Percentiles rank a stretch among this genome's conserved stretches.
These are phyloP conservation scores for Pythium grandisporangium DNA, from an alignment of 352 stramenopile genomes.

Conservation along the genomic window DNA sequence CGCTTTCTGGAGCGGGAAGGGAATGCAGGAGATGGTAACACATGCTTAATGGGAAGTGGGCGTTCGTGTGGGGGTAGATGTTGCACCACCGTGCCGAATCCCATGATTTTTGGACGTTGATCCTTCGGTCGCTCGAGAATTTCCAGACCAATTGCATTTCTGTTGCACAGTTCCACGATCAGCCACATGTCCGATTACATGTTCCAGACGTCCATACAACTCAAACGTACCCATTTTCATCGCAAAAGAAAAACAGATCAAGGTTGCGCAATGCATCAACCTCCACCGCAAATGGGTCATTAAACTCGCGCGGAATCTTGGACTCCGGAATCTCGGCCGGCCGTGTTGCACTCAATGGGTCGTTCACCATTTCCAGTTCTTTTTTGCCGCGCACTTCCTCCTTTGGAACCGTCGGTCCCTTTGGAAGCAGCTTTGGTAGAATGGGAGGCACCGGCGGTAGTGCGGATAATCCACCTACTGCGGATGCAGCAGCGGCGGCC, in stretches of 20 bases:
- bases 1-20: constrained; percentile 66
- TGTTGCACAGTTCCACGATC: constrained; percentile 10
- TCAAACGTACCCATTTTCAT: constrained; percentile 64
- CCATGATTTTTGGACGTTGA: constrained; percentile 73
- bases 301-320: constrained; percentile 55
- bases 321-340: constrained; percentile 47
- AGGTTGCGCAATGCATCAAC: constrained; percentile 64
- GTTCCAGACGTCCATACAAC: too few species aligned
- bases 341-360: constrained; percentile 9
- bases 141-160: constrained; percentile 67
- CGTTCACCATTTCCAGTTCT: constrained; percentile 39
- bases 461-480: not conserved
- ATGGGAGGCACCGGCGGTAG: constrained; percentile 16
- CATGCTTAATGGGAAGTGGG: constrained; percentile 53
- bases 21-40: constrained; percentile 65
- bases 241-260: constrained; percentile 83
- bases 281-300: constrained; percentile 54
- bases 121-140: constrained; percentile 70
- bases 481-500: not conserved
- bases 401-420: constrained; percentile 34
- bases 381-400: constrained; percentile 49
- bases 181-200: too few species aligned
- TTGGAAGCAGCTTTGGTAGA: constrained; percentile 51
- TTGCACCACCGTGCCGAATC: constrained; percentile 71
- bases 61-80: constrained; percentile 53